Conservation (phyloP, 306 rosid species). For the Adenanthera pavonina region DNA sequence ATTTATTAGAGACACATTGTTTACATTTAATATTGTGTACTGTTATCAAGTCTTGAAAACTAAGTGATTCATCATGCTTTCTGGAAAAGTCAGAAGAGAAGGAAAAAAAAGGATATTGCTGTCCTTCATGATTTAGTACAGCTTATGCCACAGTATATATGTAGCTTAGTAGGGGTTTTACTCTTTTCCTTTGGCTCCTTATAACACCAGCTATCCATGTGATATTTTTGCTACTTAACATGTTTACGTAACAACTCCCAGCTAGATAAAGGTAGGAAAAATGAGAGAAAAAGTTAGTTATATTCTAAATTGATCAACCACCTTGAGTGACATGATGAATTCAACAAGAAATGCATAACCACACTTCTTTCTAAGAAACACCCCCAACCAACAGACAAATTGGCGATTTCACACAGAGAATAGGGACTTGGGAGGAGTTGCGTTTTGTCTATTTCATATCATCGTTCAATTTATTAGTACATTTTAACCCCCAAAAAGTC, state of each 20-base stretch:
- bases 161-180: not conserved
- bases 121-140: not conserved
- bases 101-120: not conserved
- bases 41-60: not conserved
- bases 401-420: not conserved
- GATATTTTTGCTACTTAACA: constrained; percentile 1
- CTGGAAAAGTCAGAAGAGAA: too few species aligned
- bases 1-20: not conserved
- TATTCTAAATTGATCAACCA: not conserved
- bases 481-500: not conserved
- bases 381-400: constrained; percentile 6
- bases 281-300: not conserved
- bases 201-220: not conserved
- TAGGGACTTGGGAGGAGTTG: constrained; percentile 1
- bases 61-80: not conserved
- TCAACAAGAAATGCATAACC: constrained; percentile 25
- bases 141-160: not conserved
- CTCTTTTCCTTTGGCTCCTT: constrained; percentile 5
- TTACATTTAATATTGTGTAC: not conserved
- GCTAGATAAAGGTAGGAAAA: not conserved
- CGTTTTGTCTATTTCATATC: constrained; percentile 28
- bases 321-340: constrained; percentile 4
- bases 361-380: constrained; percentile 2
- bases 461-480: constrained; percentile 21
- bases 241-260: not conserved